Evolutionary conservation across 2,329 filamentous ascomycete genomes (phyloP), one percentile per base, ranked within the genome.

Genomic region (Paracoccidioides lutzii): DNA sequence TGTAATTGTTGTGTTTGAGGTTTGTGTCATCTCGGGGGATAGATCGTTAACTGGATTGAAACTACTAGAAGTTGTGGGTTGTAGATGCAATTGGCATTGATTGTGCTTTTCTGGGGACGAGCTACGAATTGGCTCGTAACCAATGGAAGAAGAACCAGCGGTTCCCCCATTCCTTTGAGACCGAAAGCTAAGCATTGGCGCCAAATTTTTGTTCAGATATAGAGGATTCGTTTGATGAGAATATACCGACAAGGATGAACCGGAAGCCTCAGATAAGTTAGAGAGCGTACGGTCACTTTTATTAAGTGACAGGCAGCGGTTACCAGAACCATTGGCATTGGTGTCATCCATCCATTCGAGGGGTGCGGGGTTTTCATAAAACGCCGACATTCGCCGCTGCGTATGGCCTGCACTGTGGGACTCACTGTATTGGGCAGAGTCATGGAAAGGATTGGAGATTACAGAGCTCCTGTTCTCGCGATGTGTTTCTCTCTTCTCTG

Each of bases 271-370:
- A 55, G 78, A 81, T 3, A 82, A 68, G 35, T 75, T 78, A 0
- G 79, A 82, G 3, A 73, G 73, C 2, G 79, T 82, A 22, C 79
- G 75, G 40, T 81, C 78, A 43, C 71, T 76, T 58, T 77, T 78
- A 2, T 76, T 72, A 0, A 77, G 75, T 1, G 78, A 79, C 1
- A 67, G 55, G 10, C 71, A 69, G 3, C 76, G 62, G 56, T 62
- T 65, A 52, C 56, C 43, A n/a, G 55, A 41, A 49, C 52, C 53
- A 30, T 30, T 52, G 10, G 60, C 52, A 7, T 63, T 65, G 35
- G 59, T 57, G 9, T 33, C 37, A 40, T 57, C 56, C 3, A 33
- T 32, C 14, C 33, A 49, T 35, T 55, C 50, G 22, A 48, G 55
- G 48, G 30, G 33, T 43, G 14, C 42, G 14, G 41, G 53, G 52